These are phyloP conservation scores for Leccinum insolens DNA, from an alignment of 1,284 basidiomycete species.

Conservation along the genomic window DNA sequence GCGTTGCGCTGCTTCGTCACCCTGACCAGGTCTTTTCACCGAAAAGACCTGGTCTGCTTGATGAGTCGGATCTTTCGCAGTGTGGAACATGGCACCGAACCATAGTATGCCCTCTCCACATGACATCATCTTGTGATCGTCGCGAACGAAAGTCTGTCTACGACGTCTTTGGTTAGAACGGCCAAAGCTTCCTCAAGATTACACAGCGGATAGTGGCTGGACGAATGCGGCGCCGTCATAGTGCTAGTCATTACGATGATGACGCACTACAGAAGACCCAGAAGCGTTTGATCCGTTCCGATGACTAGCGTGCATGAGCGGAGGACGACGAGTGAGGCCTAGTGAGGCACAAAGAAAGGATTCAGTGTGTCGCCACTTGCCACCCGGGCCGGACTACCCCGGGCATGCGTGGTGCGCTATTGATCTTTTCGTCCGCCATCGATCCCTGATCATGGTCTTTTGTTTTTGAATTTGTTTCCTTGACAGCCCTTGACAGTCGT, in stretches of 20 bases:
- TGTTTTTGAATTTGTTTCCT: background rate
- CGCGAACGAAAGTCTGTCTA: background rate
- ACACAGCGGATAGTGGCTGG: background rate
- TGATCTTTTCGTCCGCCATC: background rate
- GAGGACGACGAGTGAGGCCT: background rate
- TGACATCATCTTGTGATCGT: background rate
- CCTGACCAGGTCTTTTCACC: background rate
- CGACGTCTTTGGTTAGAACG: background rate
- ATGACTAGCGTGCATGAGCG: background rate
- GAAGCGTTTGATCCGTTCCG: background rate
- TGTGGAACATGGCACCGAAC: background rate
- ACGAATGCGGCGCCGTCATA: background rate
- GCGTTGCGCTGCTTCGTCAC: background rate
- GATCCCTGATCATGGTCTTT: background rate
- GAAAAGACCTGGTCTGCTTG: background rate
- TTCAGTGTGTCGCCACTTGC: constrained; percentile 14
- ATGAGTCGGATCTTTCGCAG: background rate
- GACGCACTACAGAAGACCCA: background rate
- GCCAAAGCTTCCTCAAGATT: background rate
- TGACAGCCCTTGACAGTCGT: constrained; percentile 30
- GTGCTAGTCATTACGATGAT: background rate
- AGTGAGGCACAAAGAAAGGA: background rate
- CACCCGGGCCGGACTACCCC: constrained; percentile 9
- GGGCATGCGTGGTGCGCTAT: constrained; percentile 11
- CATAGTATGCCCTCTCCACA: background rate